Conservation (phyloP, 2,329 filamentous ascomycete species). For the Arachnomyces sp. region DNA sequence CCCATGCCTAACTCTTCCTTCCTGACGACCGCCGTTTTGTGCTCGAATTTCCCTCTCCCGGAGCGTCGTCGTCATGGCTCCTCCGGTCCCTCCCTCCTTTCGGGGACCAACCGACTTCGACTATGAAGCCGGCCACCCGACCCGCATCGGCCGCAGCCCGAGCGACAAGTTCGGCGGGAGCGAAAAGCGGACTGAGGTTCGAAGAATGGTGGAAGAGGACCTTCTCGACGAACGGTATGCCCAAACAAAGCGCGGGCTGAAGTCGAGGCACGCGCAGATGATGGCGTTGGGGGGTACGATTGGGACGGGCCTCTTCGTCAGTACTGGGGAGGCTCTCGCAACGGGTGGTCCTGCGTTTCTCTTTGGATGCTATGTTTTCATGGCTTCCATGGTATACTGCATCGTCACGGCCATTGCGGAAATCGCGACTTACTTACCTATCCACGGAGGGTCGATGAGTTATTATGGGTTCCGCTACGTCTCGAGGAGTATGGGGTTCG, state of each 20-base stretch:
- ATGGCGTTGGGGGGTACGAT: conserved; percentile 28
- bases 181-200: conserved; percentile 23
- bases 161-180: too few species aligned
- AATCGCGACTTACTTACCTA: conserved; percentile 35
- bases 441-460: conserved; percentile 38
- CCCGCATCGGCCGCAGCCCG: too few species aligned
- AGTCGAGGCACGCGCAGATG: conserved; percentile 36
- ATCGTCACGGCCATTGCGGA: conserved; percentile 42
- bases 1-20: too few species aligned
- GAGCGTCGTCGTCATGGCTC: too few species aligned
- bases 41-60: too few species aligned
- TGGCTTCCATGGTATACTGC: conserved; percentile 40
- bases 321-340: conserved; percentile 46
- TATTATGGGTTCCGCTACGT: conserved; percentile 39
- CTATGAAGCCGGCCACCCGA: too few species aligned
- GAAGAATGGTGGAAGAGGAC: conserved; percentile 32
- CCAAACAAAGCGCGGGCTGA: conserved; percentile 34
- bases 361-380: conserved; percentile 45
- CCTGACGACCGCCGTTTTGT: too few species aligned
- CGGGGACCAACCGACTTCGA: too few species aligned
- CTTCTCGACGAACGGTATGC: conserved; percentile 34
- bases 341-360: conserved; percentile 48
- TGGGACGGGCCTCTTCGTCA: conserved; percentile 49
- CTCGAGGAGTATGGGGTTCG: conserved; percentile 34
- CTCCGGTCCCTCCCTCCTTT: too few species aligned